Conservation (phyloP, 2,329 filamentous ascomycete species). For the Phaeosphaeriaceae sp. region DNA sequence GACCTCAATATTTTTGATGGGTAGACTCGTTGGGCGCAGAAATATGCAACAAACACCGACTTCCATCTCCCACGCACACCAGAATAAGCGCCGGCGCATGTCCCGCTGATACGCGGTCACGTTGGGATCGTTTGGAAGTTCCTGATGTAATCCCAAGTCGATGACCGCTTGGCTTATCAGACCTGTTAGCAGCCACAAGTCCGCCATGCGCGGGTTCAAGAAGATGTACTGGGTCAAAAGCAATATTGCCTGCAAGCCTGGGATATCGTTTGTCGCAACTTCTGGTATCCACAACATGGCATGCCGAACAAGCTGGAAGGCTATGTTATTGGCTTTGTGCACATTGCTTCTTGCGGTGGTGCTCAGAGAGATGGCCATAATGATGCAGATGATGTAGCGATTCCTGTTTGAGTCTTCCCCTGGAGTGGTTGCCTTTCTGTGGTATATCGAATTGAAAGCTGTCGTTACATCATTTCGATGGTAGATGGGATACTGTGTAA, state of each 20-base stretch:
- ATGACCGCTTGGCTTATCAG: constrained; percentile 47
- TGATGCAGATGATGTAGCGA: constrained; percentile 46
- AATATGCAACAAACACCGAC: constrained; percentile 46
- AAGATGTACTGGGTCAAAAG: constrained; percentile 47
- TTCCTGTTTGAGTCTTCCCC: constrained; percentile 37
- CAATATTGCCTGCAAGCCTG: constrained; percentile 44
- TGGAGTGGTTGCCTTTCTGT: constrained; percentile 28
- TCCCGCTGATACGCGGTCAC: constrained; percentile 42
- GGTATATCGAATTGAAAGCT: constrained; percentile 44
- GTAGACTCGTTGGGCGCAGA: constrained; percentile 39
- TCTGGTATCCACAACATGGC: constrained; percentile 47
- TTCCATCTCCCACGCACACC: constrained; percentile 49
- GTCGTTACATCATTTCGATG: constrained; percentile 41
- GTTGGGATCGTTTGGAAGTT: constrained; percentile 36
- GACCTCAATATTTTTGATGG: constrained; percentile 38
- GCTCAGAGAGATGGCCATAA: constrained; percentile 47
- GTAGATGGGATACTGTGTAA: constrained; percentile 48
- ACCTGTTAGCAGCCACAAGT: constrained; percentile 47
- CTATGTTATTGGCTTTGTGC: constrained; percentile 39
- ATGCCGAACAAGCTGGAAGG: constrained; percentile 41
- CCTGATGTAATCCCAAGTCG: constrained; percentile 46
- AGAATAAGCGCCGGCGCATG: constrained; percentile 47
- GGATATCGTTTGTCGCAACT: constrained; percentile 45
- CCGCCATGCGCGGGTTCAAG: constrained; percentile 45
- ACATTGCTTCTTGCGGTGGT: constrained; percentile 44